Base-by-base conservation (phyloP, 495 filamentous ascomycete species). In the Aspergillus ostianus region DNA sequence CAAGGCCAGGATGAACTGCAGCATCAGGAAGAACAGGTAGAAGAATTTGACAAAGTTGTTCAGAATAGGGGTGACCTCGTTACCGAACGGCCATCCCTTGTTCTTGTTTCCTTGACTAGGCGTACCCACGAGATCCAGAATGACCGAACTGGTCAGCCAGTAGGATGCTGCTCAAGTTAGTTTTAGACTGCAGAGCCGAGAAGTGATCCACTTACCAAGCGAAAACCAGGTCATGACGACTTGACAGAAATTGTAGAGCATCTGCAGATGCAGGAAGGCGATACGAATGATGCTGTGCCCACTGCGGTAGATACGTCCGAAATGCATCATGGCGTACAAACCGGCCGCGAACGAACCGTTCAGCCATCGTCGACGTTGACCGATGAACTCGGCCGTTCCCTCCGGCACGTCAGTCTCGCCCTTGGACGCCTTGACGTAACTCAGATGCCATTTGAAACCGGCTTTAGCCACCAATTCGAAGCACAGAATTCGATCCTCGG, bases 391-490 rank as follows among this genome's bases (percentile, higher is more conserved):
- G 36, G 94, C 78, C 32, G 92, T 90, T 66, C 94, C 93, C 76
- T 98, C 94, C 18, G 94, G 94, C 53, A 98, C 94, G 78, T 98
- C 94, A 2, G 94, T 98, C 76, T 98, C 94, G 69, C 91, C 94
- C 82, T 97, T 98, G 63, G 94, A 93, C 6, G 94, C 87, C 78
- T 97, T 97, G 77, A 98, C 93, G 70, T 98, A 98, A 54, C 90
- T 93, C 67, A 97, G 71, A 82, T 98, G 94, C 94, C 94, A 98
- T 73, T 97, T 98, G 64, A 91, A 93, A 53, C 94, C 94, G 18
- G 94, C 93, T 76, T 98, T 98, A 61, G 93, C 94, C 54, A 97
- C 94, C 69, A 98, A 80, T 71, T 98, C 94, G 81, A 98, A 98
- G 78, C 94, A 98, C 47, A 98, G 84, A 79, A 98, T 98, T 82